Base-by-base conservation (phyloP, 495 filamentous ascomycete genomes). In the Gamarada debralockiae region DNA sequence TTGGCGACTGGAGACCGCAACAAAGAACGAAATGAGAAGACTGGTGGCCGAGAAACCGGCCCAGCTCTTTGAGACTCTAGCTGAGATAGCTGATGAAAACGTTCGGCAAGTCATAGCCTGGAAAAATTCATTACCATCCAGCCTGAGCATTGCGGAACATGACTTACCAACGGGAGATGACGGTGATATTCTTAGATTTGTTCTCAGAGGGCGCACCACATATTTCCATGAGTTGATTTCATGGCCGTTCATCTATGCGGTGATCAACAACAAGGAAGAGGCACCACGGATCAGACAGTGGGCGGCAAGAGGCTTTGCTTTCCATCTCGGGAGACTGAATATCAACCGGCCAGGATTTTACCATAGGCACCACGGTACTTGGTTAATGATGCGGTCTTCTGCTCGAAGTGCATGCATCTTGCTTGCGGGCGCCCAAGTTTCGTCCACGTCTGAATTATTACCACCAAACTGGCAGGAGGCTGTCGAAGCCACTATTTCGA, bases 291-390 rank as follows among this genome's bases (percentile, higher is more conserved):
- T 34, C 31, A 34, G 31, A 34, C 31, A 34, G 18, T 42, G 13
- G 39, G 18, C 39, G 39, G 18, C 13, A 21, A 52, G 41, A 31
- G 53, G 47, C 1, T 45, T 56, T 15, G 15, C 36, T 29, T 31
- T 40, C 50, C 55, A 52, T 41, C 58, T 67, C 14, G 62, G 68
- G 10, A 51, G 66, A 10, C 63, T 71, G 31, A 42, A 63, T 22
- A 59, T 64, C 22, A 67, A 68, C 46, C 51, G 53, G 22, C 47
- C 44, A 21, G 67, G 67, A 4, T 70, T 68, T 37, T 63, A 67
- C n/a, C 66, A 71, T 41, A 65, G 68, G 12, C 68, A 71, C 51
- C 68, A 71, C 37, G 68, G 68, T 13, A 60, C 65, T 31, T 69
- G 67, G 68, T 47, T 70, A 17, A 70, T 70, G 68, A 45, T 70